A percentile compares a stretch with the other conserved stretches of the same genome.
Evolutionary conservation across 345 rosid species (phyloP).

Genomic region (Citrus sp.): DNA sequence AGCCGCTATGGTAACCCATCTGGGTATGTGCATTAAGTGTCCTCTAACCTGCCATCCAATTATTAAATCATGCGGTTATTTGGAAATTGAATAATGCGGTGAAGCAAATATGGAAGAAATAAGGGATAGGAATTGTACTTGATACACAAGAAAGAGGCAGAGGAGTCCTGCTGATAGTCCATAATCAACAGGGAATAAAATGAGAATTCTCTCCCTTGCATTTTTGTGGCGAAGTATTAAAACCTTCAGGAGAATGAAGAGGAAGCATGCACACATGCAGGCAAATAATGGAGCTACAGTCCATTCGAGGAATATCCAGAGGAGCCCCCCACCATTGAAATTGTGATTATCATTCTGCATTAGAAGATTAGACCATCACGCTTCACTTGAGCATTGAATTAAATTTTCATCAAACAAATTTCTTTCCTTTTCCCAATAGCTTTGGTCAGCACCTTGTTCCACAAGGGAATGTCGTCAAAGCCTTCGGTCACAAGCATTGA

Average conservation of each 20-base stretch:
- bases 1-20: constrained; percentile 17
- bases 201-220: constrained; percentile 25
- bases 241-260: constrained; percentile 20
- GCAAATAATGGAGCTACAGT: constrained; percentile 29
- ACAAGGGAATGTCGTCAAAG: constrained; percentile 21
- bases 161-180: constrained; percentile 36
- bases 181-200: constrained; percentile 27
- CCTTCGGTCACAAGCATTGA: constrained; percentile 23
- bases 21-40: constrained; percentile 1
- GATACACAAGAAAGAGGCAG: constrained; percentile 26
- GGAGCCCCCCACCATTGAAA: constrained; percentile 26
- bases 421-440: background rate
- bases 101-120: background rate
- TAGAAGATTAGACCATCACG: background rate
- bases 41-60: constrained; percentile 23
- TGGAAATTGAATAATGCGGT: background rate
- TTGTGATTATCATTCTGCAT: constrained; percentile 29
- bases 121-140: background rate
- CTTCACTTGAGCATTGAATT: background rate
- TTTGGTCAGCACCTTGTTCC: constrained; percentile 23
- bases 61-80: background rate
- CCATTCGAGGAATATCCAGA: constrained; percentile 32
- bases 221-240: constrained; percentile 23
- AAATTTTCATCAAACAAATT: background rate
- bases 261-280: constrained; percentile 18